A percentile compares a stretch with the other conserved stretches of the same genome.
Evolutionary conservation across 1,139 yeast genomes (phyloP).

Genomic region (Candida pseudocylindracea): DNA sequence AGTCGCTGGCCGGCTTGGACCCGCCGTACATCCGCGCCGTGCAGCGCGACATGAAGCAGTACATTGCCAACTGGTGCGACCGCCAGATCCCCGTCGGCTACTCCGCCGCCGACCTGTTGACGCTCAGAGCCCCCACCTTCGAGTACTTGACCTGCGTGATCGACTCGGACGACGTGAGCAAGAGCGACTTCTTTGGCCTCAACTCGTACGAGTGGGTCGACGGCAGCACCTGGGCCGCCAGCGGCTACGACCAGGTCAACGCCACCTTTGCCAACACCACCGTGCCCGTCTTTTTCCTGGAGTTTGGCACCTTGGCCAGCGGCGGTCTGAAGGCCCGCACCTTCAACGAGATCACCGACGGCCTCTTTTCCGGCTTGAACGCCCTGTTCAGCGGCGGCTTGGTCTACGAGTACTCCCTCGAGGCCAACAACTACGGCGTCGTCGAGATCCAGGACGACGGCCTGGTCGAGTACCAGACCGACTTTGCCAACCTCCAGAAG

Average conservation of each 20-base stretch:
- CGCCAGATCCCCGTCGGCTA: constrained; percentile 35
- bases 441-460: constrained; percentile 21
- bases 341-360: constrained; percentile 41
- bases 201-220: constrained; percentile 53
- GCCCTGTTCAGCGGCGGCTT: constrained; percentile 59
- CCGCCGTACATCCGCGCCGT: constrained; percentile 32
- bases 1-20: constrained; percentile 28
- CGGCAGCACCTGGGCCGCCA: constrained; percentile 17
- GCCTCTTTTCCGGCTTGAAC: constrained; percentile 44
- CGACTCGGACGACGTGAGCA: constrained; percentile 30
- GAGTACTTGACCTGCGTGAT: constrained; percentile 25
- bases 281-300: constrained; percentile 6
- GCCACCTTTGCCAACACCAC: constrained; percentile 3
- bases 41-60: constrained; percentile 34
- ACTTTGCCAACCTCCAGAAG: constrained; percentile 29
- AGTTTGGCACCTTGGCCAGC: constrained; percentile 1
- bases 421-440: constrained; percentile 40
- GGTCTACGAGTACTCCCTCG: constrained; percentile 60
- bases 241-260: constrained; percentile 16
- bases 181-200: constrained; percentile 38
- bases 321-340: constrained; percentile 22
- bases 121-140: constrained; percentile 26
- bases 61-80: constrained; percentile 20
- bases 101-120: constrained; percentile 36
- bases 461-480: constrained; percentile 21